Evolutionary conservation across 805 yeast genomes (phyloP).

Genomic region (Deakozyma indianensis): DNA sequence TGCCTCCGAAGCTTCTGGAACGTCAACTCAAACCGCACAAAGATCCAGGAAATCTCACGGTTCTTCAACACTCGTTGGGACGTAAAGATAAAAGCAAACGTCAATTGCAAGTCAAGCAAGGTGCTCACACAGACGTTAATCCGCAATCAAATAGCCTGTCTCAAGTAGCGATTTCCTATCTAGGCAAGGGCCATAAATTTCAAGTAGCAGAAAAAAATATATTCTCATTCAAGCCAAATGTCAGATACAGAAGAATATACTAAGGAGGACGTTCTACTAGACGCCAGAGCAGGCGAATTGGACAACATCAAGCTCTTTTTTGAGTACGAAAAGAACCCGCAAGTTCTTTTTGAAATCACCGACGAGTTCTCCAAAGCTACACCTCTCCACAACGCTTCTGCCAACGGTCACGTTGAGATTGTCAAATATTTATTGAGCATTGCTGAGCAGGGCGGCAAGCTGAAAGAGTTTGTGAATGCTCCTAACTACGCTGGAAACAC

Average conservation of each 20-base stretch:
- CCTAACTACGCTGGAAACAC: slow-evolving; percentile 82
- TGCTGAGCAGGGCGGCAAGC: slow-evolving; percentile 22
- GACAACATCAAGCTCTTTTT: slow-evolving; percentile 61
- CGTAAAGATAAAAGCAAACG: too few relatives aligned
- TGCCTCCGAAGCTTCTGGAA: too few relatives aligned
- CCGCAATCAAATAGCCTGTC: too few relatives aligned
- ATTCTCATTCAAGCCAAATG: slow-evolving; percentile 3
- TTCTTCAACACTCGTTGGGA: too few relatives aligned
- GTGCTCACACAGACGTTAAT: too few relatives aligned
- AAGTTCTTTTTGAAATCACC: slow-evolving; percentile 33
- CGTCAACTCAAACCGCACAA: too few relatives aligned
- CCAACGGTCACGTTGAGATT: slow-evolving; percentile 74
- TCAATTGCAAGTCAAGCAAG: too few relatives aligned
- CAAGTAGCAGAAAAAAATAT: slow-evolving; percentile 5
- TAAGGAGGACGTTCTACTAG: slow-evolving; percentile 59
- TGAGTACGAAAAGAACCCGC: slow-evolving; percentile 23
- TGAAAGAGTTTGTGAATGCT: slow-evolving; percentile 29
- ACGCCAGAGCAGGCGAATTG: slow-evolving; percentile 74
- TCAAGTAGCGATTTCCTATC: too few relatives aligned
- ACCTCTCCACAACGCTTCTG: slow-evolving; percentile 89
- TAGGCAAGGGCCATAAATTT: slow-evolving; percentile 16
- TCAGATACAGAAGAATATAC: slow-evolving; percentile 4
- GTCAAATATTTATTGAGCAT: slow-evolving; percentile 44
- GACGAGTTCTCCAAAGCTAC: slow-evolving; percentile 59
- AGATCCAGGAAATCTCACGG: too few relatives aligned